Conservation (phyloP, 176 grass and related monocot species). For the Aegilops bicornis region DNA sequence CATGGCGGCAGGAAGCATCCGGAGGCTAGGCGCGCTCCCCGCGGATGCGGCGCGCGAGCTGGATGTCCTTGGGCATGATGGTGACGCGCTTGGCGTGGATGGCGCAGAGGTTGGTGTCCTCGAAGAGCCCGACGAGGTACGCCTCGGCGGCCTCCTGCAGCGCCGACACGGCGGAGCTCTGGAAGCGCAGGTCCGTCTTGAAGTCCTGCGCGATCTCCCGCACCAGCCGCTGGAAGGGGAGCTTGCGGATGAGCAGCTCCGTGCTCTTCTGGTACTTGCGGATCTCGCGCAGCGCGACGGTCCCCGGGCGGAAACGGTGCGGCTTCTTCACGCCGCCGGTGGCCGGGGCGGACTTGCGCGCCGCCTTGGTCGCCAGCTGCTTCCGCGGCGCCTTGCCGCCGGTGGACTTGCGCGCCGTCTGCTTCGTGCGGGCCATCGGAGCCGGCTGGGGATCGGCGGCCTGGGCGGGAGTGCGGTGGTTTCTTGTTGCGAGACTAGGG, state of each 20-base stretch:
- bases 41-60: conserved; percentile 55
- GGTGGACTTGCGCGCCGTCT: conserved; percentile 63
- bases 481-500: background rate
- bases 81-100: conserved; percentile 80
- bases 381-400: conserved; percentile 62
- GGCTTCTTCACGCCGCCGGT: conserved; percentile 75
- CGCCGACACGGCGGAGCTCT: conserved; percentile 53
- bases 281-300: conserved; percentile 68
- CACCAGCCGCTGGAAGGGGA: conserved; percentile 62
- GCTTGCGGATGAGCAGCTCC: conserved; percentile 75
- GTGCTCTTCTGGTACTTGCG: conserved; percentile 86
- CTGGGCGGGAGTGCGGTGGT: background rate
- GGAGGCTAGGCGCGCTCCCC: conserved; percentile 48
- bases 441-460: conserved; percentile 23
- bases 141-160: conserved; percentile 67
- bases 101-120: conserved; percentile 79
- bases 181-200: conserved; percentile 66
- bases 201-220: conserved; percentile 62
- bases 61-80: conserved; percentile 81
- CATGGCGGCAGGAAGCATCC: background rate
- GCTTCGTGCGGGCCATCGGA: conserved; percentile 63
- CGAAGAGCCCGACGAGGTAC: conserved; percentile 66
- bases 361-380: conserved; percentile 64
- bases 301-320: conserved; percentile 63
- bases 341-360: conserved; percentile 59